These are phyloP conservation scores for Spongiforma sp. DNA, from an alignment of 1,284 basidiomycete species.

Conservation along the genomic window DNA sequence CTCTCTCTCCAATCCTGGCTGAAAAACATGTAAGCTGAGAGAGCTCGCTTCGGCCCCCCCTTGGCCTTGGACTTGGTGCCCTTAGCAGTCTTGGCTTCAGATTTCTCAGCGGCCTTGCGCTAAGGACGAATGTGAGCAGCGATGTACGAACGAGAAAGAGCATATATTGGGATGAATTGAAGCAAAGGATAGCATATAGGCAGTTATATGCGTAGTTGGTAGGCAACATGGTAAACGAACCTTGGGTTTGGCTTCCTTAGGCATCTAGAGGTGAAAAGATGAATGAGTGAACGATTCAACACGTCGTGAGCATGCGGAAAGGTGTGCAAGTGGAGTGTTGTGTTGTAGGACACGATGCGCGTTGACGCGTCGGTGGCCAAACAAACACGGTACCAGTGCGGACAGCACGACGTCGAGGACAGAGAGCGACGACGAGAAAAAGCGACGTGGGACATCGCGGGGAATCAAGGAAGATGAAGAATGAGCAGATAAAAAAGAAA, in stretches of 20 bases:
- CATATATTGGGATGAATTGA: slow-evolving; percentile 1
- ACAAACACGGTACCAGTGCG: slow-evolving; percentile 34
- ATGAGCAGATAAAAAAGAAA: slow-evolving; percentile 27
- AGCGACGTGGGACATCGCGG: slow-evolving; percentile 16
- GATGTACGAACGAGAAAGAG: slow-evolving; percentile 3
- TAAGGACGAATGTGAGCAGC: slow-evolving; percentile 38
- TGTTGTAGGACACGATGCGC: slow-evolving; percentile 34
- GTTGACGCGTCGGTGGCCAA: slow-evolving; percentile 41
- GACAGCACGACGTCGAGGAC: slow-evolving; percentile 15
- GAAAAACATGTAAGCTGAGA: slow-evolving; percentile 99
- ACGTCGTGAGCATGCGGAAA: slow-evolving; percentile 35
- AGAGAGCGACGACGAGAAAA: slow-evolving; percentile 18
- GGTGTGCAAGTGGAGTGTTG: slow-evolving; percentile 29
- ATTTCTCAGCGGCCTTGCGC: slow-evolving; percentile 79
- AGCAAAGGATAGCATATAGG: slow-evolving; percentile 27
- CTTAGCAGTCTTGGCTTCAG: slow-evolving; percentile 65
- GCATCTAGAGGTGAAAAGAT: slow-evolving; percentile 64
- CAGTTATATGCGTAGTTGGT: slow-evolving; percentile 12
- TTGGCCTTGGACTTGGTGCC: slow-evolving; percentile 68
- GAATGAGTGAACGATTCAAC: slow-evolving; percentile 41
- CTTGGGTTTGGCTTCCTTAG: slow-evolving; percentile 82
- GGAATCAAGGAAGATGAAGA: slow-evolving; percentile 33
- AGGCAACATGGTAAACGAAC: slow-evolving; percentile 41
- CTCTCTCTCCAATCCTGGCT: slow-evolving; percentile 94
- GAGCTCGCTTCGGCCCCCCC: slow-evolving; percentile 79